These are phyloP conservation scores for Populus davidiana DNA, from an alignment of 345 rosid genomes.

Conservation along the genomic window DNA sequence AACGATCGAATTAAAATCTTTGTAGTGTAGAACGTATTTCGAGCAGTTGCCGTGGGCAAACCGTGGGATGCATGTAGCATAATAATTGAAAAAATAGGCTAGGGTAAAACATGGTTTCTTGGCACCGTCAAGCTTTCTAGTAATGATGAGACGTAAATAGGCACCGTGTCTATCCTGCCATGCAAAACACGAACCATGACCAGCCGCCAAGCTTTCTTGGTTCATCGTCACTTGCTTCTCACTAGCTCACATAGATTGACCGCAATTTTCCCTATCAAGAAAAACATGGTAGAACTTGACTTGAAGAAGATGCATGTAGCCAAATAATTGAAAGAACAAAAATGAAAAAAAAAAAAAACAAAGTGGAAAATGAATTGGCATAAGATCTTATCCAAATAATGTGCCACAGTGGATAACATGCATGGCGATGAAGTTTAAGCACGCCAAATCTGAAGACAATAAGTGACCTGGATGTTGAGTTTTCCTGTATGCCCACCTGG, in stretches of 20 bases:
- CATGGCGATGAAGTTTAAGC: not conserved
- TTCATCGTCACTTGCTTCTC: not conserved
- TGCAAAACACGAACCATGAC: not conserved
- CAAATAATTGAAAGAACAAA: not conserved
- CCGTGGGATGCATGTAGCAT: too few species aligned
- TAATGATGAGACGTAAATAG: too few species aligned
- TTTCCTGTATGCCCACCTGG: slow-evolving; percentile 23
- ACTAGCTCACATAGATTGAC: not conserved
- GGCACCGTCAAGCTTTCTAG: too few species aligned
- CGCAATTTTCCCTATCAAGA: not conserved
- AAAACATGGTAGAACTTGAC: not conserved
- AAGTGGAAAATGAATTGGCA: not conserved
- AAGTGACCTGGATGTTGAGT: slow-evolving; percentile 15
- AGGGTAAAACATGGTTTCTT: too few species aligned
- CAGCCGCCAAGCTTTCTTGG: not conserved
- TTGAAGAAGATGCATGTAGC: not conserved
- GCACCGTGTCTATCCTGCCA: too few species aligned
- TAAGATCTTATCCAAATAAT: slow-evolving; percentile 2
- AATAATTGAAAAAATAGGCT: too few species aligned
- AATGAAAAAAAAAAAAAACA: not conserved
- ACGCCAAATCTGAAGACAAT: not conserved
- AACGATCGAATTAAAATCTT: too few species aligned
- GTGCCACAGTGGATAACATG: not conserved
- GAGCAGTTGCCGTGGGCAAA: too few species aligned
- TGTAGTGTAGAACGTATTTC: too few species aligned